Conservation (phyloP, 805 yeast species). For the Candida coquimbonensis region DNA sequence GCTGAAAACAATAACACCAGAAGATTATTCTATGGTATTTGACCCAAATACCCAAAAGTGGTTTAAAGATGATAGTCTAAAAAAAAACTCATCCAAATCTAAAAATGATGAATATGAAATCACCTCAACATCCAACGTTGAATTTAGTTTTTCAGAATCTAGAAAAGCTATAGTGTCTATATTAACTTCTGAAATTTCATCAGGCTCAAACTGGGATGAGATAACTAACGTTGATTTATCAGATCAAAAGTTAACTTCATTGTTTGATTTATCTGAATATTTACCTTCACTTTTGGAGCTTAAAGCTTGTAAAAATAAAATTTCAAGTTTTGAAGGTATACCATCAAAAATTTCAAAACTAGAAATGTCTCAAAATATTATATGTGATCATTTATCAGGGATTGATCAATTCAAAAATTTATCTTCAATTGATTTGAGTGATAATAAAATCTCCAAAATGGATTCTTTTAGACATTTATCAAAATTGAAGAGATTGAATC, state of each 20-base stretch:
- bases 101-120: conserved; percentile 22
- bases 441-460: conserved; percentile 32
- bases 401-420: conserved; percentile 18
- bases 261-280: conserved; percentile 33
- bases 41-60: conserved; percentile 14
- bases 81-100: conserved; percentile 33
- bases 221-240: conserved; percentile 29
- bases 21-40: conserved; percentile 19
- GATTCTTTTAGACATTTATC: conserved; percentile 21
- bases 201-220: conserved; percentile 34
- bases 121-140: conserved; percentile 11
- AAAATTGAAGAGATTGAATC: conserved; percentile 20
- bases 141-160: conserved; percentile 40
- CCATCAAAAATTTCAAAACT: conserved; percentile 8
- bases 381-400: conserved; percentile 17
- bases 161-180: conserved; percentile 34
- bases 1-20: conserved; percentile 18
- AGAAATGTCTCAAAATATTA: conserved; percentile 12
- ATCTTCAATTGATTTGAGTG: conserved; percentile 29
- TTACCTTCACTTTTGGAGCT: conserved; percentile 29
- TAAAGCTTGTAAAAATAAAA: conserved; percentile 9
- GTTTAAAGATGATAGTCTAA: conserved; percentile 22
- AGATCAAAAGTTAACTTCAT: conserved; percentile 27
- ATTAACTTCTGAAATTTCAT: conserved; percentile 32
- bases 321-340: conserved; percentile 21